These are phyloP conservation scores for Crucibulum laeve DNA, from an alignment of 768 basidiomycete genomes.

Conservation along the genomic window DNA sequence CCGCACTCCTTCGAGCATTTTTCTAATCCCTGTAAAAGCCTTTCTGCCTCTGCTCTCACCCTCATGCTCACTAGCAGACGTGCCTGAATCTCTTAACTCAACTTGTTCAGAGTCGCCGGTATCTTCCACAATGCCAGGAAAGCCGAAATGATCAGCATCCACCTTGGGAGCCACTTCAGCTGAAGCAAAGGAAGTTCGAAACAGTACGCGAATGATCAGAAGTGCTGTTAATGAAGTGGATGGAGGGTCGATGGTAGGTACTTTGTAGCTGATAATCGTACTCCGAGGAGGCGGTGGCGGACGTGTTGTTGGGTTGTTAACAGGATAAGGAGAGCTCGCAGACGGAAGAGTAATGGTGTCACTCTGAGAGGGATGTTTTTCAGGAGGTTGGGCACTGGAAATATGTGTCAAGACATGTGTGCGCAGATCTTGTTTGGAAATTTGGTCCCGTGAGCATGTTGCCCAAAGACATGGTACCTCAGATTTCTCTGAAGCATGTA, in stretches of 20 bases:
- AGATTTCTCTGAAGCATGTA: conserved; percentile 37
- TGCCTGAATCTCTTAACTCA: conserved; percentile 41
- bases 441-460: conserved; percentile 46
- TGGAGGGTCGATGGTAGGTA: conserved; percentile 60
- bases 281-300: conserved; percentile 69
- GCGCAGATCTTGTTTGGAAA: conserved; percentile 49
- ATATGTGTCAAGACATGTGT: conserved; percentile 77
- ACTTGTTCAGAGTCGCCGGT: conserved; percentile 58
- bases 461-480: conserved; percentile 69
- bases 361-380: conserved; percentile 66
- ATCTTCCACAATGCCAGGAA: conserved; percentile 79
- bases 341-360: conserved; percentile 69
- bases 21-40: conserved; percentile 61
- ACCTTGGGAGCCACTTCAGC: conserved; percentile 63
- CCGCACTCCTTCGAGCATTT: conserved; percentile 58
- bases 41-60: conserved; percentile 68
- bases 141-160: conserved; percentile 85
- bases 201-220: conserved; percentile 79
- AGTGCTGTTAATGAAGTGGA: conserved; percentile 76
- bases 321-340: conserved; percentile 49
- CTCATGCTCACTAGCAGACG: conserved; percentile 53
- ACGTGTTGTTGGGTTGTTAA: conserved; percentile 59
- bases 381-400: conserved; percentile 48
- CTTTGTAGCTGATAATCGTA: conserved; percentile 53
- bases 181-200: conserved; percentile 73